A percentile compares a stretch with the other conserved stretches of the same genome.
Conservation (phyloP, 2,329 filamentous ascomycete genomes). For the Neofusicoccum kwambonambiense region DNA sequence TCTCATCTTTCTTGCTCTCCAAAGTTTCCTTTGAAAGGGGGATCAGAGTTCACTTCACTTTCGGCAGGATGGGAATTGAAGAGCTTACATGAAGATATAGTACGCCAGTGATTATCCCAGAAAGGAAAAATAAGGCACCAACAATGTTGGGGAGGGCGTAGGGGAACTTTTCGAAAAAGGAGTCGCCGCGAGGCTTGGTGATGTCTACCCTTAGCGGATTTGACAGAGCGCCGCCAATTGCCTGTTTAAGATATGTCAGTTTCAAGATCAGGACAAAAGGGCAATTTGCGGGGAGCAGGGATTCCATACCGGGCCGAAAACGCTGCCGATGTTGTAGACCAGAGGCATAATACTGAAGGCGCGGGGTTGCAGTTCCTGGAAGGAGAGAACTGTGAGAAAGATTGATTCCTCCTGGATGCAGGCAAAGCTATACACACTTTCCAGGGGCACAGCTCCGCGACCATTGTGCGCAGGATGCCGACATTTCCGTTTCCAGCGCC, state of each 20-base stretch:
- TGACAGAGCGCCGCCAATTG: constrained; percentile 82
- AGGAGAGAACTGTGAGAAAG: background rate
- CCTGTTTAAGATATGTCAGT: constrained; percentile 19
- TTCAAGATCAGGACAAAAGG: background rate
- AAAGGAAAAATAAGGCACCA: constrained; percentile 70
- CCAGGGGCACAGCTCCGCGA: constrained; percentile 88
- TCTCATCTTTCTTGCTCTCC: constrained; percentile 63
- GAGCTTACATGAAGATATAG: constrained; percentile 69
- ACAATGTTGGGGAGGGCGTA: constrained; percentile 84
- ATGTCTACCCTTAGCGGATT: constrained; percentile 76
- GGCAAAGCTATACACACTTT: constrained; percentile 39
- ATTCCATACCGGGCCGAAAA: constrained; percentile 69
- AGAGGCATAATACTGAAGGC: constrained; percentile 95
- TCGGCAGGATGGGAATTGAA: background rate
- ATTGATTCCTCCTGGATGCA: background rate
- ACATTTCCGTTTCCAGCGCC: constrained; percentile 84
- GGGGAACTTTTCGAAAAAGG: constrained; percentile 73
- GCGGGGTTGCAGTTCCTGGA: constrained; percentile 71
- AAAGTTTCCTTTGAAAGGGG: constrained; percentile 66
- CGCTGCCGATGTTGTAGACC: constrained; percentile 81
- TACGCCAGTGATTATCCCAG: constrained; percentile 70
- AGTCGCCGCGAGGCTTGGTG: constrained; percentile 59
- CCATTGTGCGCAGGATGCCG: constrained; percentile 83
- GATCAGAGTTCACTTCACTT: constrained; percentile 8
- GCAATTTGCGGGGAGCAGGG: background rate